These are phyloP conservation scores for Kitagawia praeruptora DNA, from an alignment of 129 eudicot genomes.

Conservation along the genomic window DNA sequence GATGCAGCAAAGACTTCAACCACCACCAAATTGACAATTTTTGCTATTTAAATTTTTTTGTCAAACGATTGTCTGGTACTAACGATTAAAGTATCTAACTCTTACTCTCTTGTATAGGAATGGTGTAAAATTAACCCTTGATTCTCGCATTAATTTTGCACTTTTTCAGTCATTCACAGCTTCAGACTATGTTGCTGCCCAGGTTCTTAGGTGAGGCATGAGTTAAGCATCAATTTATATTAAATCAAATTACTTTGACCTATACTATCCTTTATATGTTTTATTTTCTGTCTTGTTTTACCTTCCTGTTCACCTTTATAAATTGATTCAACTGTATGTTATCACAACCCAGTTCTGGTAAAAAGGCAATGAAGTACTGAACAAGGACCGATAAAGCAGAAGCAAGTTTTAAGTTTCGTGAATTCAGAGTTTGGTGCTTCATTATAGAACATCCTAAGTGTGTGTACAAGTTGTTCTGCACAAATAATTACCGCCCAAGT, in stretches of 20 bases:
- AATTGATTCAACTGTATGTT: background rate
- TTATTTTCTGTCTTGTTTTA: background rate
- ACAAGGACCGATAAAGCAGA: background rate
- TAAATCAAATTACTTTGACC: background rate
- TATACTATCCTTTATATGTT: background rate
- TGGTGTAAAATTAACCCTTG: conserved; percentile 46
- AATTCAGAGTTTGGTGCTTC: background rate
- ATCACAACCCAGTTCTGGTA: background rate
- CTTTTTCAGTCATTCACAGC: conserved; percentile 74
- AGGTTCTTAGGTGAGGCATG: conserved; percentile 62
- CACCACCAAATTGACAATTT: too few species aligned
- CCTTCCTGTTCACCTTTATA: background rate
- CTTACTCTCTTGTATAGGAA: conserved; percentile 36
- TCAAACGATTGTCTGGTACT: background rate
- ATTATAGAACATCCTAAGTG: background rate
- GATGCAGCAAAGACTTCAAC: too few species aligned
- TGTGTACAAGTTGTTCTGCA: background rate
- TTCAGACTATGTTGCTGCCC: conserved; percentile 82
- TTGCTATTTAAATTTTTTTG: background rate
- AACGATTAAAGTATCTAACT: background rate
- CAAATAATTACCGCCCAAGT: background rate
- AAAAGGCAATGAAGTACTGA: background rate
- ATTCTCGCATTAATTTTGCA: conserved; percentile 63
- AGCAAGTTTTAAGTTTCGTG: background rate
- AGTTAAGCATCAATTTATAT: background rate